Base-by-base conservation (phyloP, 2,329 filamentous ascomycete genomes). In the Hirsutella rhossiliensis region DNA sequence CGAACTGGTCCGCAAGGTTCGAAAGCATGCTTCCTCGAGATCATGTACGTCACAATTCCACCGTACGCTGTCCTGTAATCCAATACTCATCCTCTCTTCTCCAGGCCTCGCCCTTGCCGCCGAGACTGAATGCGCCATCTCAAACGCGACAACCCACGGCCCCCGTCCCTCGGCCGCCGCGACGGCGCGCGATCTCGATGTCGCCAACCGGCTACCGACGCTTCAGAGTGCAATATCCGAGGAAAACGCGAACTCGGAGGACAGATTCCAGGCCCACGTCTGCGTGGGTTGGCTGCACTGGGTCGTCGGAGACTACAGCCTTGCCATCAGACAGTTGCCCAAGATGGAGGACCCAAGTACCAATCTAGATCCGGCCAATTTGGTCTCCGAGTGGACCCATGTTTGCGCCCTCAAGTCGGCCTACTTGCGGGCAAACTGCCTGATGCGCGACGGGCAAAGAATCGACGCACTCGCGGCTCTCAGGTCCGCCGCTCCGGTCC, bases 1-100 rank as follows among this genome's bases (percentile, higher is more conserved):
- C 23, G 90, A 97, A 67, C 75, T 94, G 50, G 82, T 92, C 56
- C 80, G 90, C 61, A 98, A 98, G 66, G 76, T 97, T 57, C 84
- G 84, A 58, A 97, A 98, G 65, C 90, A 98, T 74, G 86, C 88
- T 54, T 83, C 88, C 36, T 78, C 85, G 48, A 78, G 86, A 62
- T 77, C 78, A 65, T 95, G 90, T 96, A 82, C 55, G 78, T 59
- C 50, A 11, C 23, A 27, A 27, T 7, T 27, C 18, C 11, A 15
- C 12, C 13, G 27, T 8, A 8, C n/a, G 19, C 34, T 15, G 8
- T 9, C 8, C 15, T 18, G 7, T 11, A 4, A 36, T 13, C n/a
- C 11, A 32, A 37, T 37, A 17, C 34, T 37, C 15, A 19, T 11
- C 34, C 11, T 18, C 9, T 5, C 11, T 17, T 11, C 15, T 11